Conservation (phyloP, 192 early-diverging fungal genomes). For the Chytriomyces hyalinus region DNA sequence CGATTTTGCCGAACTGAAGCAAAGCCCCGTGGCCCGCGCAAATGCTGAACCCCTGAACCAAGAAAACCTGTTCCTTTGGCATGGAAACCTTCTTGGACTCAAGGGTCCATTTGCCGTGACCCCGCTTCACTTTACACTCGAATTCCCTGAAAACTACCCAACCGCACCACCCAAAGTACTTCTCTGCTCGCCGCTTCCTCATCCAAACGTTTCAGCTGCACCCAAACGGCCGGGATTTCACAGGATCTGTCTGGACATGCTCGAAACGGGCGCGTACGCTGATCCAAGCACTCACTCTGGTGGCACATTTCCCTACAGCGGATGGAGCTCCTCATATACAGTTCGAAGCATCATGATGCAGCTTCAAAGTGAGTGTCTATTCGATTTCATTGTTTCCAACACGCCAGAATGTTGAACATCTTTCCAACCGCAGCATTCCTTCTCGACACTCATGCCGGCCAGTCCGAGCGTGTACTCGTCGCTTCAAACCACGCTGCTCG, state of each 20-base stretch:
- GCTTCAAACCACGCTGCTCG: background rate
- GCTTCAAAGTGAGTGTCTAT: background rate
- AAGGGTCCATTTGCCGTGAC: background rate
- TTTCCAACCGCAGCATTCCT: background rate
- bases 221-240: background rate
- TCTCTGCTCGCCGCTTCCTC: constrained; percentile 18
- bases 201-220: constrained; percentile 11
- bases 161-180: constrained; percentile 4
- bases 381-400: no score
- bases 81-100: constrained; percentile 4
- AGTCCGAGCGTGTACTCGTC: background rate
- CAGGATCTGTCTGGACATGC: constrained; percentile 29
- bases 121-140: constrained; percentile 14
- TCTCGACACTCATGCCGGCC: constrained; percentile 11
- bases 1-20: constrained; percentile 19
- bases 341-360: constrained; percentile 29
- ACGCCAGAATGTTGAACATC: no score
- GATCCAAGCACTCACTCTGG: constrained; percentile 1
- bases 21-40: constrained; percentile 6
- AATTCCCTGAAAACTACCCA: constrained; percentile 20
- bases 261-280: constrained; percentile 27
- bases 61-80: constrained; percentile 21
- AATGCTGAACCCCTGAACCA: constrained; percentile 8
- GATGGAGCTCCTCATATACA: constrained; percentile 18
- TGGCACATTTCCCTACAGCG: constrained; percentile 24